These are phyloP conservation scores for Rhododendron molle DNA, from an alignment of 148 eudicot species.

Conservation along the genomic window DNA sequence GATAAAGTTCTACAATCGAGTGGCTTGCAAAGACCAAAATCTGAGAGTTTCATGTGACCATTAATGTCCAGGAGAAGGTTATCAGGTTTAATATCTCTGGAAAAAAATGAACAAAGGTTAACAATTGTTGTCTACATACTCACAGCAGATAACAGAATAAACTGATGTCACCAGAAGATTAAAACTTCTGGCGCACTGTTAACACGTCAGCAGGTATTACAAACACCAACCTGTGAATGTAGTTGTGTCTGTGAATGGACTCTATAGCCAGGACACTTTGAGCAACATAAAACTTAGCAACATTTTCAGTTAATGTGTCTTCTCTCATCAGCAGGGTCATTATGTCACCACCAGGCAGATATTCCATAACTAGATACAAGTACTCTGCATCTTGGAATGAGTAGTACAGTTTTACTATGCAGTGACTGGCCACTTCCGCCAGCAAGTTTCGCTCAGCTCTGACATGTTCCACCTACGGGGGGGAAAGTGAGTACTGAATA, in stretches of 20 bases:
- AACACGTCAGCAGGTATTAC: not conserved
- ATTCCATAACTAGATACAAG: conserved; percentile 67
- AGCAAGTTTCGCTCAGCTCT: conserved; percentile 70
- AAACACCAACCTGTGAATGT: conserved; percentile 62
- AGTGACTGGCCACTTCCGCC: conserved; percentile 65
- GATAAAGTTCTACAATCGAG: conserved; percentile 52
- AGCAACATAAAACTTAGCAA: conserved; percentile 68
- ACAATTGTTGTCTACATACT: not conserved
- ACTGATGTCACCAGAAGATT: conserved; percentile 4
- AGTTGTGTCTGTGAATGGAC: conserved; percentile 69
- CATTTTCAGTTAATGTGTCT: conserved; percentile 62
- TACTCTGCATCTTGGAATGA: conserved; percentile 75
- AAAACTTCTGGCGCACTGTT: not conserved
- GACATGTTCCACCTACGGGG: conserved; percentile 57
- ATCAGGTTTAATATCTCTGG: conserved; percentile 76
- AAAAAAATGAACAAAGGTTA: not conserved
- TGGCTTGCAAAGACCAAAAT: conserved; percentile 83
- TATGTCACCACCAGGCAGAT: conserved; percentile 77
- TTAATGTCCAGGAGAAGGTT: conserved; percentile 60
- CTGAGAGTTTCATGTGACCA: conserved; percentile 73
- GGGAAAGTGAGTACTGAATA: not conserved
- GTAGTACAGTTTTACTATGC: conserved; percentile 62
- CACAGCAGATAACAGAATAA: not conserved
- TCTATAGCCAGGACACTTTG: conserved; percentile 65
- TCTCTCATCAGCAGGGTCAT: conserved; percentile 74